These are phyloP conservation scores for Pichia cephalocereana DNA, from an alignment of 805 yeast species.

Conservation along the genomic window DNA sequence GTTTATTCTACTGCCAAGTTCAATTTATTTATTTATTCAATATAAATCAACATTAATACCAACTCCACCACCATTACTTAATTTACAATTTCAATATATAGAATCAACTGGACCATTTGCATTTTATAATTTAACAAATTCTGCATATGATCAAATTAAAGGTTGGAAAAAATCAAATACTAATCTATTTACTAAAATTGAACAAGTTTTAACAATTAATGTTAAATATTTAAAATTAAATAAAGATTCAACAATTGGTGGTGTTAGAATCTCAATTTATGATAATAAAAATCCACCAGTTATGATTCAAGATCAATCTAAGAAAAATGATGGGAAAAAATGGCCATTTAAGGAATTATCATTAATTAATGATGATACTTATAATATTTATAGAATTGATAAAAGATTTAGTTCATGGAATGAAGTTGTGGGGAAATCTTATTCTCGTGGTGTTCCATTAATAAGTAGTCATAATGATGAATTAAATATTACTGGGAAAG, in stretches of 20 bases:
- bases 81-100: constrained; percentile 8
- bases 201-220: constrained; percentile 8
- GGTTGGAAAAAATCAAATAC: constrained; percentile 8
- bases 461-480: background rate
- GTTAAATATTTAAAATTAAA: constrained; percentile 8
- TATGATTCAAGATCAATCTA: background rate
- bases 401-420: constrained; percentile 4
- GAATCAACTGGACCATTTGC: constrained; percentile 7
- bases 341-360: constrained; percentile 7
- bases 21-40: constrained; percentile 7
- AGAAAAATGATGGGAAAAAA: background rate
- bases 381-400: constrained; percentile 1
- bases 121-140: constrained; percentile 2
- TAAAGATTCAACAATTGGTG: constrained; percentile 5
- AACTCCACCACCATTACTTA: constrained; percentile 3
- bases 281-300: background rate
- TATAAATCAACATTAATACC: constrained; percentile 9
- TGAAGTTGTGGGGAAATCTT: constrained; percentile 7
- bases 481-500: background rate
- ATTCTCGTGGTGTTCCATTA: constrained; percentile 5
- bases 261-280: constrained; percentile 4
- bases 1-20: constrained; percentile 8
- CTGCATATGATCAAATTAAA: background rate
- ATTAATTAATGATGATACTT: background rate
- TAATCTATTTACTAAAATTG: constrained; percentile 9